Evolutionary conservation across 2,329 filamentous ascomycete genomes (phyloP), one percentile per base, ranked within the genome.

Genomic region (Penicillium capsulatum): DNA sequence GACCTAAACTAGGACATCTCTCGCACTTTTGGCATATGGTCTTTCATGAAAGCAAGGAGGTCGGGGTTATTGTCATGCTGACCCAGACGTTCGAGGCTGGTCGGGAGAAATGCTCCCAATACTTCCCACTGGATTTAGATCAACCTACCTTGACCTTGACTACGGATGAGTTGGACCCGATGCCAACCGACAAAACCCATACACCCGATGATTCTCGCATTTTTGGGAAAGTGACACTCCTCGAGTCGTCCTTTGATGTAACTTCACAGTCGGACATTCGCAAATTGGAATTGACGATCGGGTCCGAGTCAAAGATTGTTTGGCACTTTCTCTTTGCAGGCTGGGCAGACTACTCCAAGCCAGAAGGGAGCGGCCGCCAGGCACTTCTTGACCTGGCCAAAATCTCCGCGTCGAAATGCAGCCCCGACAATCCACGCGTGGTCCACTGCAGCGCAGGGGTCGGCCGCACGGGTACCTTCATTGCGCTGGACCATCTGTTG

Each of bases 21-120:
- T 79, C 82, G 51, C 88, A 94, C 59, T 86, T 94, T 50, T 98
- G 91, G 86, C 86, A 92, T 59, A 98, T 98, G 92, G 74, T 96
- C 24, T 86, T 86, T 61, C 83, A 94, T 57, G 87, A 94, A 64
- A 79, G 74, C n/a, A 66, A 67, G 17, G 80, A 82, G 31, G 80
- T 84, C 2, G 88, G 81, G 1, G 87, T 97, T 40, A 83, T 97
- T 37, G 83, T 97, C 41, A 96, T 97, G 86, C 78, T 98, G 47
- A 98, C 91, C 2, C 87, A 89, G 60, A 91, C 88, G 17, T 76
- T 86, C 58, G 91, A 97, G 65, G 74, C 77, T 20, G 76, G 79
- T 42, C 72, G 78, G 55, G 80, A 94, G 64, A 95, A 96, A 65
- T 97, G 91, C 66, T 87, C 79, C 51, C 86, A 83, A 31, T 98